Evolutionary conservation across 2,329 filamentous ascomycete species (phyloP), one percentile per base, ranked within the genome.

Genomic region (Penicillium digitatum): DNA sequence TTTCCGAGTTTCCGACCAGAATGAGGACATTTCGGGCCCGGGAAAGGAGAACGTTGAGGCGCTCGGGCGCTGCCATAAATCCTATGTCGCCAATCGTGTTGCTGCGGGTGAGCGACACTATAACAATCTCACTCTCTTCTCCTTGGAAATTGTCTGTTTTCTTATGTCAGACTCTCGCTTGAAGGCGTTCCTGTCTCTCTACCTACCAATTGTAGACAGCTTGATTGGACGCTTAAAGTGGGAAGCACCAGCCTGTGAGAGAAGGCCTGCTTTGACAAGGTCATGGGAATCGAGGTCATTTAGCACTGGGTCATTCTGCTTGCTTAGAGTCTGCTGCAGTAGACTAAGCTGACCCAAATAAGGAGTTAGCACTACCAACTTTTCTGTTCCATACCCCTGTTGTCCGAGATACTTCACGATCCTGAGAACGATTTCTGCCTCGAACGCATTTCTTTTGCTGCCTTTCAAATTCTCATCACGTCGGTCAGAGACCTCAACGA

Each of bases 111-210:
- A 91, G 69, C 0, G 85, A 87, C 0, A 76, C 82, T 8, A 92
- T 80, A 0, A 90, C 84, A 16, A 92, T 86, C 1, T 90, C 83
- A 35, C 82, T 85, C 60, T 92, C 88, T 64, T 91, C 88, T 1
- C 88, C 87, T 67, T 91, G 88, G 54, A 88, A 92, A 57, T 91
- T 91, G 58, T 91, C 87, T 86, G 56, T 43, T 39, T 45, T 45
- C 9, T 48, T 32, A 27, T 14, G 34, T 55, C 26, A 54, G 42
- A n/a, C 16, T 24, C n/a, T 32, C 46, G 14, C 4, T 16, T 31
- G 9, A 1, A 12, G n/a, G 24, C 31, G 12, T 14, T 2, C 5
- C 26, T n/a, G 22, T 49, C 35, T 7, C 1, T 3, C 1, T 32
- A 66, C 81, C 67, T 71, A 87, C 85, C 86, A 48, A 91, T 87